phyloP scores from a whole-genome alignment of 495 filamentous ascomycete genomes.

The Trichoderma asperelloides region DNA sequence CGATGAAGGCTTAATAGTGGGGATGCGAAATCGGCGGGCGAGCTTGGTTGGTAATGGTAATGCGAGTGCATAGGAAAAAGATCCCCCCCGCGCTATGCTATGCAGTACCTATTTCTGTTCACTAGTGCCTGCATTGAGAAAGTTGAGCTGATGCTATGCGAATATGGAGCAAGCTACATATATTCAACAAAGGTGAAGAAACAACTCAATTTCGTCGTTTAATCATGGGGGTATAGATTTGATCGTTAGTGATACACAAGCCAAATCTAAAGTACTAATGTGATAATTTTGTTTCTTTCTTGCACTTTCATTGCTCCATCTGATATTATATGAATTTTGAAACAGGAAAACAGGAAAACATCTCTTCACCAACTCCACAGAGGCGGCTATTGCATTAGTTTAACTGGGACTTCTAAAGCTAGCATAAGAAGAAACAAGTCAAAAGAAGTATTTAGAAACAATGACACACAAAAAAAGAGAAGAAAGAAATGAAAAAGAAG shows the following conservation, averaged over 20 bases:
- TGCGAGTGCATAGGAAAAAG: neutral
- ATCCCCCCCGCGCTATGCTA: neutral
- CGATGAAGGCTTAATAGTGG: neutral
- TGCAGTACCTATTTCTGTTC: neutral
- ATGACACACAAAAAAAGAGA: neutral
- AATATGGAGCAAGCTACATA: too few relatives aligned
- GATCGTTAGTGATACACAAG: too few relatives aligned
- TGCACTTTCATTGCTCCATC: neutral
- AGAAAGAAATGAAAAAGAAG: neutral
- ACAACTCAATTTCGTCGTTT: too few relatives aligned
- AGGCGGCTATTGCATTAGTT: too few relatives aligned
- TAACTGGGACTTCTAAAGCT: neutral
- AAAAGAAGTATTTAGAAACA: neutral
- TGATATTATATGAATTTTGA: neutral
- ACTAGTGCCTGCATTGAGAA: too few relatives aligned
- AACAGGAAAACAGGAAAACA: neutral
- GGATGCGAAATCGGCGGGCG: conserved; percentile 28
- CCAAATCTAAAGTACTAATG: too few relatives aligned
- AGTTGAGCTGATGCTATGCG: too few relatives aligned
- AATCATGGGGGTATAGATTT: too few relatives aligned
- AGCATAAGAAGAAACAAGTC: neutral
- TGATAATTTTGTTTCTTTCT: too few relatives aligned
- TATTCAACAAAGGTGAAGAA: too few relatives aligned
- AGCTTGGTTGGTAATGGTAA: conserved; percentile 10
- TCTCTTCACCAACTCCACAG: neutral